phyloP scores from a whole-genome alignment of 805 yeast genomes.

The Metschnikowia santaceciliae region DNA sequence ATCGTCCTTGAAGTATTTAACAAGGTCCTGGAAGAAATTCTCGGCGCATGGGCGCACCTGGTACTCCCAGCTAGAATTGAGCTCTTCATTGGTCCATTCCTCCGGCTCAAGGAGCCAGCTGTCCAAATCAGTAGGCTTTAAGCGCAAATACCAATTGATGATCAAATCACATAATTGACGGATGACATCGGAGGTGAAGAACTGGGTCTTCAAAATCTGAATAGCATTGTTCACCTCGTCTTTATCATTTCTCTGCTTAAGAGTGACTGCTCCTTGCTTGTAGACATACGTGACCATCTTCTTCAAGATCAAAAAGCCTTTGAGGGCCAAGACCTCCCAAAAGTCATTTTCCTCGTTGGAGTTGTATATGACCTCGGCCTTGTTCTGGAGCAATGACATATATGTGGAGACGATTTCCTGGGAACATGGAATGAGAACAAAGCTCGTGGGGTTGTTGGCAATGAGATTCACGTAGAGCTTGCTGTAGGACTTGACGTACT shows the following conservation, averaged over 20 bases:
- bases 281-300: slow-evolving; percentile 56
- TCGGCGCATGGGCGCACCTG: slow-evolving; percentile 87
- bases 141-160: slow-evolving; percentile 67
- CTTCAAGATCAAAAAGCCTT: slow-evolving; percentile 61
- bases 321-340: slow-evolving; percentile 73
- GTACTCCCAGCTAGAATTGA: slow-evolving; percentile 73
- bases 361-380: slow-evolving; percentile 62
- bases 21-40: slow-evolving; percentile 72
- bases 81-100: slow-evolving; percentile 85
- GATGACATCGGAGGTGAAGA: slow-evolving; percentile 57
- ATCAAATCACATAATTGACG: slow-evolving; percentile 60
- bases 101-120: slow-evolving; percentile 86
- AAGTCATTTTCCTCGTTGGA: slow-evolving; percentile 55
- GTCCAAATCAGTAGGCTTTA: slow-evolving; percentile 74
- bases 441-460: slow-evolving; percentile 61
- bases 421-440: slow-evolving; percentile 64
- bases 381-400: slow-evolving; percentile 55
- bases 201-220: slow-evolving; percentile 44
- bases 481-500: slow-evolving; percentile 68
- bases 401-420: slow-evolving; percentile 58
- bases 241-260: slow-evolving; percentile 63
- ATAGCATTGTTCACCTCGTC: slow-evolving; percentile 59
- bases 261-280: slow-evolving; percentile 62
- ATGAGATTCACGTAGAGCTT: slow-evolving; percentile 66
- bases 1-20: slow-evolving; percentile 55